Conservation (phyloP, 2,329 filamentous ascomycete species). For the Ophiocordyceps camponoti-floridani region DNA sequence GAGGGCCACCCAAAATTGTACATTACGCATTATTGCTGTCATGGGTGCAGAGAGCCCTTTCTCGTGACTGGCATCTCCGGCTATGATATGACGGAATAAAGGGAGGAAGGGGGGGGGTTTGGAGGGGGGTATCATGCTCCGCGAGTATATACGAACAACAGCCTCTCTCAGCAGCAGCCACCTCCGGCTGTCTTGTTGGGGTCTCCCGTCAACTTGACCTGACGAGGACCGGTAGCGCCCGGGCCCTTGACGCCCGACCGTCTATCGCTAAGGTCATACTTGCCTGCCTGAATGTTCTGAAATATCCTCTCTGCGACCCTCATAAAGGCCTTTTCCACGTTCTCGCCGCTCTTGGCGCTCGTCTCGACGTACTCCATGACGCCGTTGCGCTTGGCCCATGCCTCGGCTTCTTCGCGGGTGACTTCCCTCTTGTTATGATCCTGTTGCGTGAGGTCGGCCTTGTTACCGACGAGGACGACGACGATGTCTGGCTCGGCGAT, state of each 20-base stretch:
- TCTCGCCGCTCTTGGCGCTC: constrained; percentile 85
- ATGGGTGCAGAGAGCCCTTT: neutral
- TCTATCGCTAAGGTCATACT: constrained; percentile 86
- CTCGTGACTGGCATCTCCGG: neutral
- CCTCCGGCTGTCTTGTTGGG: constrained; percentile 19
- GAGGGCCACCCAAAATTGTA: neutral
- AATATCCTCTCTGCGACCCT: constrained; percentile 92
- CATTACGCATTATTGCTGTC: neutral
- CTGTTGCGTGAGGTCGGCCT: constrained; percentile 56
- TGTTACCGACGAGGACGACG: constrained; percentile 89
- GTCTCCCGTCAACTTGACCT: constrained; percentile 26
- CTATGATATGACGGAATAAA: neutral
- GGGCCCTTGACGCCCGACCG: constrained; percentile 77
- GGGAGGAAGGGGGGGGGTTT: neutral
- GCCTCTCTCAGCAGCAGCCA: constrained; percentile 27
- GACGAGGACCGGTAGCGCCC: constrained; percentile 26
- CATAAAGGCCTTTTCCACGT: constrained; percentile 83
- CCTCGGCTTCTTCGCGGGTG: constrained; percentile 64
- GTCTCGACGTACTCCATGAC: constrained; percentile 93
- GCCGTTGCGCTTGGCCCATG: constrained; percentile 73
- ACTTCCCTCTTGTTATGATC: constrained; percentile 57
- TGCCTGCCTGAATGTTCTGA: constrained; percentile 87
- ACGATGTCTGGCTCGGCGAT: constrained; percentile 94
- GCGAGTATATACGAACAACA: neutral
- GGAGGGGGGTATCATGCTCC: constrained; percentile 12